A percentile compares a stretch with the other conserved stretches of the same genome.
Evolutionary conservation across 805 yeast species (phyloP).

Genomic region (Kodamaea kaohsiungensis): DNA sequence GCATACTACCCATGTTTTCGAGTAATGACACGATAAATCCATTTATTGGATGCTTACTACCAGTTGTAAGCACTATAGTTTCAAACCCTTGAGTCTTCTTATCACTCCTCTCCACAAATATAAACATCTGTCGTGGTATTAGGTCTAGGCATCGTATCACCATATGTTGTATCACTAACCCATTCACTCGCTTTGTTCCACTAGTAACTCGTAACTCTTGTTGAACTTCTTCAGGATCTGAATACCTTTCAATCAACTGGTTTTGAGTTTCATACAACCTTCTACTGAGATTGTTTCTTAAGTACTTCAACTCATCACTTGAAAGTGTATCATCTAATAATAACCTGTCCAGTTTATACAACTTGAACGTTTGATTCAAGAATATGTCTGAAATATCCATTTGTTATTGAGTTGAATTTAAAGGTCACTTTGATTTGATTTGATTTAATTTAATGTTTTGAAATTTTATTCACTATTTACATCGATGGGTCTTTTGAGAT

Average conservation of each 20-base stretch:
- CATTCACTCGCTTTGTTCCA: slow-evolving; percentile 6
- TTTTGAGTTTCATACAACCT: slow-evolving; percentile 5
- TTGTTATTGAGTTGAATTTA: neutral
- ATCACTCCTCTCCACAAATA: slow-evolving; percentile 8
- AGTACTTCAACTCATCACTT: slow-evolving; percentile 5
- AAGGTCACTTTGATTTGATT: neutral
- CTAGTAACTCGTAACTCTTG: slow-evolving; percentile 7
- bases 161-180: slow-evolving; percentile 9
- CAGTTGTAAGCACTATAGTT: slow-evolving; percentile 10
- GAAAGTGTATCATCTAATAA: slow-evolving; percentile 1
- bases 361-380: slow-evolving; percentile 16
- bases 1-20: slow-evolving; percentile 12
- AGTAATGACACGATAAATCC: slow-evolving; percentile 8
- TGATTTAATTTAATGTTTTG: neutral
- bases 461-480: neutral
- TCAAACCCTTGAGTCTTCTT: neutral
- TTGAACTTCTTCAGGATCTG: slow-evolving; percentile 6
- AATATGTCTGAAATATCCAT: slow-evolving; percentile 11
- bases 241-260: slow-evolving; percentile 12
- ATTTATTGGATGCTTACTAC: slow-evolving; percentile 4
- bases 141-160: slow-evolving; percentile 11
- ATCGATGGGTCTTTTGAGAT: too few relatives aligned
- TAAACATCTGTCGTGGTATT: slow-evolving; percentile 13
- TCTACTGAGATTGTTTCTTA: slow-evolving; percentile 9
- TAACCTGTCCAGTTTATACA: slow-evolving; percentile 13